Percentiles rank a stretch among this genome's conserved stretches.
Conservation (phyloP, 495 filamentous ascomycete species). For the Aspergillus mulundensis region DNA sequence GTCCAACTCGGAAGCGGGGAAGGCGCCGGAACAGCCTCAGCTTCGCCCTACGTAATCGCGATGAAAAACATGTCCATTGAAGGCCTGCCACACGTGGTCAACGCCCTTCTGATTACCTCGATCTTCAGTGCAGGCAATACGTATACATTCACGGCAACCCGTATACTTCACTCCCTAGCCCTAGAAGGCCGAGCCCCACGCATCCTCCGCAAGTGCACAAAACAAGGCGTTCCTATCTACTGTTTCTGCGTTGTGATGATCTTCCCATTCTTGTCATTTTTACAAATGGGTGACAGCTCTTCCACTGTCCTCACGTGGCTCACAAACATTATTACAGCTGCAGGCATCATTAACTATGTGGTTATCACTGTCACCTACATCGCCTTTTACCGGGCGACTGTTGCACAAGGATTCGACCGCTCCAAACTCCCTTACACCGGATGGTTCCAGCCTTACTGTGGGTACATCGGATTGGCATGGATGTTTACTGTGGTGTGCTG, state of each 20-base stretch:
- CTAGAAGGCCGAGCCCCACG: conserved; percentile 52
- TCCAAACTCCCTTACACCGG: conserved; percentile 49
- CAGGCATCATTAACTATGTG: conserved; percentile 54
- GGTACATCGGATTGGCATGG: conserved; percentile 43
- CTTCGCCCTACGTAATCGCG: conserved; percentile 59
- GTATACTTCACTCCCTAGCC: conserved; percentile 56
- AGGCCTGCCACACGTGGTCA: conserved; percentile 66
- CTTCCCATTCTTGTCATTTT: conserved; percentile 43
- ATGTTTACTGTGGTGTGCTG: conserved; percentile 39
- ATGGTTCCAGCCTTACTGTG: conserved; percentile 55
- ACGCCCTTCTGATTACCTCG: conserved; percentile 65
- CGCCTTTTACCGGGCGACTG: conserved; percentile 51
- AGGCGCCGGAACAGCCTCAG: conserved; percentile 55
- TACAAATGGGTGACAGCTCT: conserved; percentile 28
- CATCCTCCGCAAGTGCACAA: conserved; percentile 42
- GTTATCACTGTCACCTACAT: conserved; percentile 50
- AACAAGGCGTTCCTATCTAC: conserved; percentile 41
- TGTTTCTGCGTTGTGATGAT: conserved; percentile 39
- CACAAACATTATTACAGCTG: conserved; percentile 32
- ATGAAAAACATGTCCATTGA: conserved; percentile 57
- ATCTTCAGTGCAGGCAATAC: conserved; percentile 68
- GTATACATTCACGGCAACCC: conserved; percentile 68
- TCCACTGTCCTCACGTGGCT: conserved; percentile 32
- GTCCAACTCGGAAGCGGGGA: conserved; percentile 14
- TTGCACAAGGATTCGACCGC: conserved; percentile 55